phyloP scores from a whole-genome alignment of 768 basidiomycete genomes.

The Chalciporus sphaerocephalus region DNA sequence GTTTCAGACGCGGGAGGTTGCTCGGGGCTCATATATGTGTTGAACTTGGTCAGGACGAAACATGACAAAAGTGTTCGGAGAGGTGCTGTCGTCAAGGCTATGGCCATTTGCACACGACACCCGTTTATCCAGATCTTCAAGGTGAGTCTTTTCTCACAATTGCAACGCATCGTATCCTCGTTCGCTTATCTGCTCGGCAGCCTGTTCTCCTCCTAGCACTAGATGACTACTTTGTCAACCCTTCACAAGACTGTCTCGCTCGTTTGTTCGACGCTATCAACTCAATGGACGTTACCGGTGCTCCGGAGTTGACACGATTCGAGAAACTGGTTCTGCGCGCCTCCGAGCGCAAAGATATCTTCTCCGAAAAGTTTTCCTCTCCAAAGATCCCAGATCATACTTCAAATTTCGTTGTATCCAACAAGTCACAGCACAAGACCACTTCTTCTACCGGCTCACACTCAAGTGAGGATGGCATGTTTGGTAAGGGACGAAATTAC shows the following conservation, averaged over 20 bases:
- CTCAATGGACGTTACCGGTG: conserved; percentile 77
- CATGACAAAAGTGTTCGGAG: conserved; percentile 80
- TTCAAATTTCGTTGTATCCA: conserved; percentile 1
- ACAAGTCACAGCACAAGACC: conserved; percentile 40
- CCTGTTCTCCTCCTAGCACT: conserved; percentile 90
- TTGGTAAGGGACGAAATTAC: conserved; percentile 38
- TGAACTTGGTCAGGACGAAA: conserved; percentile 89
- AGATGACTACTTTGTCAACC: conserved; percentile 89
- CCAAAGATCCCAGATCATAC: conserved; percentile 18
- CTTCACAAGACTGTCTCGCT: conserved; percentile 85
- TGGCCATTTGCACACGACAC: conserved; percentile 90
- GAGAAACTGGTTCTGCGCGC: conserved; percentile 89
- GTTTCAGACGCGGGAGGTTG: conserved; percentile 23
- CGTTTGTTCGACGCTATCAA: conserved; percentile 92
- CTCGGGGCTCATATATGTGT: conserved; percentile 73
- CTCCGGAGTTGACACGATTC: conserved; percentile 70
- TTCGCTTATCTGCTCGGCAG: conserved; percentile 38
- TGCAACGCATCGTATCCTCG: neutral
- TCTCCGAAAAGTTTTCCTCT: conserved; percentile 72
- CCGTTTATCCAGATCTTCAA: conserved; percentile 97
- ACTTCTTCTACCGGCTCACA: conserved; percentile 59
- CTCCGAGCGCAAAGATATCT: conserved; percentile 88
- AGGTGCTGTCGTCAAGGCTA: conserved; percentile 90
- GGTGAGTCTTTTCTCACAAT: conserved; percentile 39
- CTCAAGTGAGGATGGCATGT: conserved; percentile 64